Base-by-base conservation (phyloP, 2,329 filamentous ascomycete species). In the Periconia macrospinosa region DNA sequence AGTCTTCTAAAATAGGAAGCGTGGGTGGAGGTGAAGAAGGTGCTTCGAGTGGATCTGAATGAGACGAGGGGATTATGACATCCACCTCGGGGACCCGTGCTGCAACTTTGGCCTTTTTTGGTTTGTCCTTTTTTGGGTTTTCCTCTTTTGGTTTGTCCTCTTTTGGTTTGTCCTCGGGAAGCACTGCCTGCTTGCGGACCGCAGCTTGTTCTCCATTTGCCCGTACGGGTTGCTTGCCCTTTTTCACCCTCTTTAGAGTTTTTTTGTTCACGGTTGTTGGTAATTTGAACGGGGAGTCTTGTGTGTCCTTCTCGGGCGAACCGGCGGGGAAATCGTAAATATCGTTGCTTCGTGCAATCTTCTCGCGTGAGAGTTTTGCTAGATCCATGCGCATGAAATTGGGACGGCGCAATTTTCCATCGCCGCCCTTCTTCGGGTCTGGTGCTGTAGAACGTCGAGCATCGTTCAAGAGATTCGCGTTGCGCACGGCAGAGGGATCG, bases 381-480 rank as follows among this genome's bases (percentile, higher is more conserved):
- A 43, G 45, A 20, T 54, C 41, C 1, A 57, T 49, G 9, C 49
- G 43, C 2, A 46, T n/a, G n/a, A 60, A 47, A 49, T 47, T 62
- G 6, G 57, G 57, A 7, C 50, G 56, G 41, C 57, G 62, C 42
- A 70, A 61, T 47, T 64, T 66, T 17, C 65, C 60, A 14, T 35
- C 37, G 7, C 43, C 42, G 23, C 42, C 14, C 17, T 46, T 57
- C 15, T 33, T 49, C 17, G 35, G 33, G 15, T 19, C 41, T 47
- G 47, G 53, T 6, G 45, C 40, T 33, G 49, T 23, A 18, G 43
- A 6, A n/a, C n/a, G 13, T 27, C 68, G 67, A 23, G 67, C 69
- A 17, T 63, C 60, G 52, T 73, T 73, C 30, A 73, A 61, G 2
- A 70, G 61, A 35, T 45, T 57, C 20, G 67, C 67, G 51, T 61